Conservation (phyloP, 345 rosid genomes). For the Camelina sativa region DNA sequence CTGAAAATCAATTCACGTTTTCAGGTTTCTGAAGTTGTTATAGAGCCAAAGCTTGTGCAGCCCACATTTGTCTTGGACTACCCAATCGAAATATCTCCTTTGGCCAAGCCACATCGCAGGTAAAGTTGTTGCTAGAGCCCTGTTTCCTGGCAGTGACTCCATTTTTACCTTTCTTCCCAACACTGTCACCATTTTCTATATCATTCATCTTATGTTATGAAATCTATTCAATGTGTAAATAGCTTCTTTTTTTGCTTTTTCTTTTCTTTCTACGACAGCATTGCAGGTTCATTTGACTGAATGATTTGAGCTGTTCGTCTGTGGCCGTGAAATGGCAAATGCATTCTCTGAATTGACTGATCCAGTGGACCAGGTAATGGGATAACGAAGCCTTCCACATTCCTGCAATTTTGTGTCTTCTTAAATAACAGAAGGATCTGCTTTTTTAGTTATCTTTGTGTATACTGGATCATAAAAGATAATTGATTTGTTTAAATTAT, state of each 20-base stretch:
- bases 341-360: conserved; percentile 96
- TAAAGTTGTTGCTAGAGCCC: conserved; percentile 39
- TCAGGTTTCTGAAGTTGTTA: conserved; percentile 84
- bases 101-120: conserved; percentile 94
- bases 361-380: conserved; percentile 85
- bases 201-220: conserved; percentile 16
- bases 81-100: conserved; percentile 93
- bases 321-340: conserved; percentile 96
- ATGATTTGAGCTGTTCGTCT: conserved; percentile 93
- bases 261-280: conserved; percentile 44
- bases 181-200: conserved; percentile 21
- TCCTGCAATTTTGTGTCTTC: conserved; percentile 6
- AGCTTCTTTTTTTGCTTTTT: not conserved
- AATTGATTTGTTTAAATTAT: conserved; percentile 22
- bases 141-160: not conserved
- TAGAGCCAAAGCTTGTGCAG: conserved; percentile 91
- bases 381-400: conserved; percentile 5
- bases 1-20: conserved; percentile 18
- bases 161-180: not conserved
- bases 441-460: conserved; percentile 9
- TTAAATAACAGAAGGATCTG: conserved; percentile 16
- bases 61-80: conserved; percentile 97
- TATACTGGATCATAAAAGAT: conserved; percentile 8
- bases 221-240: not conserved
- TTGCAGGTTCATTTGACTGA: conserved; percentile 69